phyloP scores from a whole-genome alignment of 169 alveolate species.

The Plasmodium inui region DNA sequence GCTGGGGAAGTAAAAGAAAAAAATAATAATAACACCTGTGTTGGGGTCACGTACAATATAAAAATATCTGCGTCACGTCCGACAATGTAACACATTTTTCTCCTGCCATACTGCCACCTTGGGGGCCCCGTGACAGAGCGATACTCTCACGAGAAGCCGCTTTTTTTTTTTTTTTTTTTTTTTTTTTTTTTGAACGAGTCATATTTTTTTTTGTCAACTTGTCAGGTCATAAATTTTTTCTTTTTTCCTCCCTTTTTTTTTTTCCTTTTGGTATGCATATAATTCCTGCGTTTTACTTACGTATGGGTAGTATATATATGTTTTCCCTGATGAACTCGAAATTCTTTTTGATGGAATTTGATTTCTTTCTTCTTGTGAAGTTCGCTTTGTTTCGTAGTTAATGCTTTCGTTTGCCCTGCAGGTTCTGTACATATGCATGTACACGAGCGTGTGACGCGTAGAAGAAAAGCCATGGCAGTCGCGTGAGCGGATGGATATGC shows the following conservation, averaged over 20 bases:
- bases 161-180: background rate
- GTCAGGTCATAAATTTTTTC: background rate
- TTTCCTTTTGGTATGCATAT: background rate
- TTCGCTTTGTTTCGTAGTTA: background rate
- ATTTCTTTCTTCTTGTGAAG: background rate
- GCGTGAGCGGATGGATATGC: background rate
- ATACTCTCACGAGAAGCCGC: background rate
- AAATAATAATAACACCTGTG: background rate
- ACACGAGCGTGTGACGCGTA: background rate
- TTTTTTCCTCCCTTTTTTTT: background rate
- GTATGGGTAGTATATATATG: background rate
- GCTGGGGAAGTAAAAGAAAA: background rate
- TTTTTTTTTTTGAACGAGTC: background rate
- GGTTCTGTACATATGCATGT: background rate
- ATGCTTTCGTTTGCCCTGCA: background rate
- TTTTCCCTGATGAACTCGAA: constrained; percentile 1
- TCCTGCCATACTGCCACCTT: background rate
- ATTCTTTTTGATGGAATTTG: background rate
- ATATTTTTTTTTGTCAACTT: background rate
- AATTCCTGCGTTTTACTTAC: background rate
- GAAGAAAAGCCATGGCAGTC: background rate
- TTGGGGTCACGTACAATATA: background rate
- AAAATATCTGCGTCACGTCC: background rate
- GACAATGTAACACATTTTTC: background rate
- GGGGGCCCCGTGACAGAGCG: background rate